Evolutionary conservation across 2,329 filamentous ascomycete genomes (phyloP), one percentile per base, ranked within the genome.

Genomic region (Orbilia oligospora): DNA sequence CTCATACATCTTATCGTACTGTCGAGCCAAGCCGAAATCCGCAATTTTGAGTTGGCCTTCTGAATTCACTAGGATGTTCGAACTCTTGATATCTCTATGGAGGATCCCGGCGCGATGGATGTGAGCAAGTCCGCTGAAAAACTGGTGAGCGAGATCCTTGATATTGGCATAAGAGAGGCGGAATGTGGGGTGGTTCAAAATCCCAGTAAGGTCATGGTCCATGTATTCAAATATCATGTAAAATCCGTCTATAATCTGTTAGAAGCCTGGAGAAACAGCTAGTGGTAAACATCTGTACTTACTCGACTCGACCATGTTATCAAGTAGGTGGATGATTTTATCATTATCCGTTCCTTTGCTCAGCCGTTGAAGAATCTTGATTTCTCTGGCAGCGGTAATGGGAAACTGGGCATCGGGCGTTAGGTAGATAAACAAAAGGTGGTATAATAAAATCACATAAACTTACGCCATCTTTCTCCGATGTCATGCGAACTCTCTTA

Each of bases 161-260:
- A 94, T 97, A 84, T 98, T 94, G 0, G 91, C 90, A 3, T 90
- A 86, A 44, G 96, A 92, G 14, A 99, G 89, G 76, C 91, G 91
- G 85, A 97, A 99, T 0, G 91, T 92, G 0, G 96, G 96, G 83
- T 99, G 96, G 82, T 98, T 98, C 78, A 99, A 89, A 36, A 99
- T 87, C 14, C 96, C 96, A 1, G 96, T 99, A 78, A 99, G 87
- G 84, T 99, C 96, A 84, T 99, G 96, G 0, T 96, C 95, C 36
- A 98, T 88, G 83, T 99, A 99, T 84, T 99, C 96, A 81, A 99
- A 99, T 2, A 99, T 96, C 96, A 99, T 99, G 85, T 97, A 99
- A 84, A 96, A 99, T 85, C 98, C 94, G 81, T 98, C 81, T 82
- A 67, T 20, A 30, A 14, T 14, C 33, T 18, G 61, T 80, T 71